These are phyloP conservation scores for Tardiomyces blankii DNA, from an alignment of 1,139 yeast species.

Conservation along the genomic window DNA sequence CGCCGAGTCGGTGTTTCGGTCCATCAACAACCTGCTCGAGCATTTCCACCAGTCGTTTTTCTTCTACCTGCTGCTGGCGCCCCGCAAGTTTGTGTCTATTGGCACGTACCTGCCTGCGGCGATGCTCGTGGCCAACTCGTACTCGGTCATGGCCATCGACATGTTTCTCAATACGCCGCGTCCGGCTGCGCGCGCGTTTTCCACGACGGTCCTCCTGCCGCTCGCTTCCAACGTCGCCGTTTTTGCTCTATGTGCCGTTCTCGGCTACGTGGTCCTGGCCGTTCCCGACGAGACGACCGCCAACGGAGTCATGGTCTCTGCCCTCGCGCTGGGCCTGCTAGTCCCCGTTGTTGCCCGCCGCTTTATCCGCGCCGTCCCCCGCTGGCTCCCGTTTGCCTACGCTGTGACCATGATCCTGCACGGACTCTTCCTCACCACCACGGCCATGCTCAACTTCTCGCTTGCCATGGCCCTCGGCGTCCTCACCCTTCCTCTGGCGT, in stretches of 20 bases:
- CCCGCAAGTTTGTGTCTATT: constrained; percentile 75
- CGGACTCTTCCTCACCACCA: constrained; percentile 60
- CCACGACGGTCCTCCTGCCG: constrained; percentile 2
- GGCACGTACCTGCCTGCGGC: constrained; percentile 92
- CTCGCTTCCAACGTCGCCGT: constrained; percentile 2
- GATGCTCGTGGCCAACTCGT: constrained; percentile 57
- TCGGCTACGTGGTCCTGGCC: background rate
- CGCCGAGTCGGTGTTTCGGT: constrained; percentile 75
- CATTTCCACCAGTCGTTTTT: constrained; percentile 96
- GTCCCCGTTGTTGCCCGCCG: constrained; percentile 4
- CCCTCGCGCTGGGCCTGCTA: background rate
- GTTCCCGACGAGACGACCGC: constrained; percentile 1
- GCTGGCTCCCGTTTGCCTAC: constrained; percentile 9
- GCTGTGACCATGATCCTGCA: constrained; percentile 45
- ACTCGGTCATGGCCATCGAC: constrained; percentile 60
- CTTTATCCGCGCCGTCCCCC: constrained; percentile 1
- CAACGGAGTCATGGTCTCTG: constrained; percentile 1
- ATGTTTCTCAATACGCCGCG: constrained; percentile 33
- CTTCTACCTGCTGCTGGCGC: constrained; percentile 75
- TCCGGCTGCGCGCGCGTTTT: background rate
- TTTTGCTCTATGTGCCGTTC: constrained; percentile 4
- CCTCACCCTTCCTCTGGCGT: constrained; percentile 58
- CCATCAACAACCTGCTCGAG: constrained; percentile 85
- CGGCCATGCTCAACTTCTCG: constrained; percentile 76
- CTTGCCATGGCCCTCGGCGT: constrained; percentile 64